Percentiles rank a stretch among this genome's conserved stretches.
phyloP scores from a whole-genome alignment of 2,329 filamentous ascomycete species.

The Penicillium concentricum region DNA sequence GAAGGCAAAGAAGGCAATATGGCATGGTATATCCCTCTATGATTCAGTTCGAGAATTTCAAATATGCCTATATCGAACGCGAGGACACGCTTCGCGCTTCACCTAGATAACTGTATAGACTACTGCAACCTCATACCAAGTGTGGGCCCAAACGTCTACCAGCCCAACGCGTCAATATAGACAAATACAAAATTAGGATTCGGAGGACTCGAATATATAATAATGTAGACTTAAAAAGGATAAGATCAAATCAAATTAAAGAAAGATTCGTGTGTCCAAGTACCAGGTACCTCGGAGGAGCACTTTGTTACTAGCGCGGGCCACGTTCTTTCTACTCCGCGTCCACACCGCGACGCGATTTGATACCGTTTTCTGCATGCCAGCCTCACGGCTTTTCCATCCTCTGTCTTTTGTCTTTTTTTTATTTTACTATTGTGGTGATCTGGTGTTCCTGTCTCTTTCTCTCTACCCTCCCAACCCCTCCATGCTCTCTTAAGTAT shows the following conservation, averaged over 20 bases:
- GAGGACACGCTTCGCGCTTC: constrained; percentile 2
- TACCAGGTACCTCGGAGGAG: constrained; percentile 13
- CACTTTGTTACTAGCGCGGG: constrained; percentile 26
- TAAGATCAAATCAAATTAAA: background rate
- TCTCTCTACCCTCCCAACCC: constrained; percentile 9
- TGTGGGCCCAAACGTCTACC: background rate
- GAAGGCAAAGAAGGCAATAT: background rate
- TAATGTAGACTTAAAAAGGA: background rate
- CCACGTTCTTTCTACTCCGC: constrained; percentile 31
- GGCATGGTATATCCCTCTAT: background rate
- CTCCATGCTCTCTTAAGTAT: constrained; percentile 20
- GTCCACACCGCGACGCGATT: constrained; percentile 38
- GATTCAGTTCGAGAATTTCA: background rate
- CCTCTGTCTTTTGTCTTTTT: constrained; percentile 5
- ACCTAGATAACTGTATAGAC: background rate
- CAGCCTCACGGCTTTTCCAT: constrained; percentile 16
- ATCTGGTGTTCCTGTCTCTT: constrained; percentile 7
- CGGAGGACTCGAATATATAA: background rate
- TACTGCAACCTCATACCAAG: constrained; percentile 3
- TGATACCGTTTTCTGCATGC: constrained; percentile 24
- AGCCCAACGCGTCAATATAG: background rate
- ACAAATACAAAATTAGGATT: background rate
- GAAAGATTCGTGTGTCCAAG: background rate
- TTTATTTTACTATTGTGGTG: constrained; percentile 4
- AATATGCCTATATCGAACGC: background rate